Base-by-base conservation (phyloP, 768 basidiomycete species). In the Zangia roseola region DNA sequence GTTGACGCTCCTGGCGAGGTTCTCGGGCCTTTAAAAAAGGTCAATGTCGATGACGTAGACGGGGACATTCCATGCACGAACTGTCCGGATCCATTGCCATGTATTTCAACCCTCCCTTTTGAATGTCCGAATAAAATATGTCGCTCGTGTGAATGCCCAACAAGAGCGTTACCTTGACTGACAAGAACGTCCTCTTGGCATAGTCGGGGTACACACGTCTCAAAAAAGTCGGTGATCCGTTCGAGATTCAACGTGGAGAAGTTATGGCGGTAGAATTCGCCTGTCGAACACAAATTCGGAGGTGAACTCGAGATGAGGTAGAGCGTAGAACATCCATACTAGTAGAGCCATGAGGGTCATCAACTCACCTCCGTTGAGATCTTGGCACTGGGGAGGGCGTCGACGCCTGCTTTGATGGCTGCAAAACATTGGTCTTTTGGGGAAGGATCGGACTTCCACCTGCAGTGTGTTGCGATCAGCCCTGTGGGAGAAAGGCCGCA, bases 391-490 rank as follows among this genome's bases (percentile, higher is more conserved):
- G 73, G 74, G 19, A 74, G 55, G 0, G 69, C 60, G 30, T 75
- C 74, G 43, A 78, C 58, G 16, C 72, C 75, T 9, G 74, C 74
- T 62, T 80, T 80, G 69, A 86, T 83, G 1, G 81, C 70, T n/a
- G 74, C 77, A 53, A 86, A 84, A 6, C 77, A 77, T 19, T 79
- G 72, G 40, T 80, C 81, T 49, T 86, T 82, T 8, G 79, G 67
- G 36, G 73, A 61, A 6, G 72, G 70, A 4, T 59, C 67, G 10
- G 76, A 70, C n/a, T 57, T 74, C 81, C 74, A 76, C 37, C 72
- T 70, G 49, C 1, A 26, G 21, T 17, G 17, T 1, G 2, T 7
- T 10, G 6, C n/a, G 23, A 24, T 28, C 19, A 33, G 12, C 17
- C 16, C 7, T 12, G 28, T 6, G n/a, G 19, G 12, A 14, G 34